These are phyloP conservation scores for Hemileia vastatrix DNA, from an alignment of 1,284 basidiomycete genomes.

Conservation along the genomic window DNA sequence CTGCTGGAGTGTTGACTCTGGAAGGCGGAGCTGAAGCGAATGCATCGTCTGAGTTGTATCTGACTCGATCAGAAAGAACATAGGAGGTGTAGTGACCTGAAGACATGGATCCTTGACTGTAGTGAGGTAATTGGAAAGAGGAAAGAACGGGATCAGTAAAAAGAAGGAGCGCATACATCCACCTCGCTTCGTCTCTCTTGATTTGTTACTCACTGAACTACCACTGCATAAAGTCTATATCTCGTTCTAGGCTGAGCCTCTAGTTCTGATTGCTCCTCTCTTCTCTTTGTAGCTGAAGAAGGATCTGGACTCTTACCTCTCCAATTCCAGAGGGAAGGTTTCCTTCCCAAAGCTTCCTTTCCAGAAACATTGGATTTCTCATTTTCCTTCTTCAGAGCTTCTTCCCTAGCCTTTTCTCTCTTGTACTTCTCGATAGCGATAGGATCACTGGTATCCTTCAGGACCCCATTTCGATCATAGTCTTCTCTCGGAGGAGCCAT, in stretches of 20 bases:
- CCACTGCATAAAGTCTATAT: too few species aligned
- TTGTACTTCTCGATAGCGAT: constrained; percentile 27
- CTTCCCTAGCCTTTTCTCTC: constrained; percentile 33
- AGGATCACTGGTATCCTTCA: constrained; percentile 44
- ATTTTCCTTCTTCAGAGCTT: constrained; percentile 49
- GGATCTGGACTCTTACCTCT: background rate
- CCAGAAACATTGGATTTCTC: background rate
- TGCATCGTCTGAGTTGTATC: constrained; percentile 18
- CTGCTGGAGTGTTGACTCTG: background rate
- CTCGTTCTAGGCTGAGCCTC: too few species aligned
- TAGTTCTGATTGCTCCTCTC: too few species aligned
- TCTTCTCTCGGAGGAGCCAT: constrained; percentile 70
- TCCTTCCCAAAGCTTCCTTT: background rate
- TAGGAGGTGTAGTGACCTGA: constrained; percentile 38
- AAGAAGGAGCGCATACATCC: background rate
- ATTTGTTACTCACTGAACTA: too few species aligned
- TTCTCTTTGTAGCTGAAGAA: too few species aligned
- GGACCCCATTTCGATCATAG: constrained; percentile 48
- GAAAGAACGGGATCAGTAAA: background rate
- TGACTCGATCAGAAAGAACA: constrained; percentile 33
- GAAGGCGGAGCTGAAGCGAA: background rate
- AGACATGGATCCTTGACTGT: constrained; percentile 30
- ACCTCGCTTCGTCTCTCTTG: too few species aligned
- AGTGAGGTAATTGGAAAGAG: background rate
- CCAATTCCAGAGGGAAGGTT: background rate